Evolutionary conservation across 495 filamentous ascomycete genomes (phyloP), one percentile per base, ranked within the genome.

Genomic region (Aspergillus campestris): DNA sequence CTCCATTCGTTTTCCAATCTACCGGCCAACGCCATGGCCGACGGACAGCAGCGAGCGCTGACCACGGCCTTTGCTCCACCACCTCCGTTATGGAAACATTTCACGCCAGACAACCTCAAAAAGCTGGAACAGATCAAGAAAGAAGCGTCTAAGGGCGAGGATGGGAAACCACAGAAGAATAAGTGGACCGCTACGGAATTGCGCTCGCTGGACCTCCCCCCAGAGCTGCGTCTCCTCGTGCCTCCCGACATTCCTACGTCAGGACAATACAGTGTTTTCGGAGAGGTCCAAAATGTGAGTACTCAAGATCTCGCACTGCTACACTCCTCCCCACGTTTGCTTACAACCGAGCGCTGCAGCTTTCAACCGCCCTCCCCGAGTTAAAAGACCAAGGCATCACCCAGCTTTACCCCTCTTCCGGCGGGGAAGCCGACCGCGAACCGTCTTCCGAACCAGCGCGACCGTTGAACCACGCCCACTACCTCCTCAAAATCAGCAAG

Each of bases 1-100:
- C 27, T 33, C 24, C n/a, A n/a, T 40, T 14, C 14, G 24, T 42
- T 13, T 38, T 31, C 13, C 34, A 18, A 7, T 38, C 31, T 15
- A 29, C 11, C 35, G 6, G 14, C 3, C 35, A 27, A 12, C n/a
- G 49, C 14, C 24, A 82, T 81, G 74, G 75, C 73, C 5, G 79
- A 79, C 13, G 57, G 47, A 31, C 61, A 78, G 40, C 69, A 69
- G 50, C 67, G 71, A 47, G 58, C 73, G 24, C 65, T 74, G n/a
- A 65, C 70, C n/a, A 70, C 76, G 9, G 70, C 79, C 24, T 89
- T 89, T 65, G 91, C 92, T 12, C 75, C 84, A 11, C 92, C 92
- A 4, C 92, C 92, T 14, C 82, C 85, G 3, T 89, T 95, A 71
- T 97, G 87, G 79, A 84, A 86, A 50, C 73, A 82, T 60, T 97